Evolutionary conservation across 75 land plant genomes (phyloP).

Genomic region (Picea sitchensis): DNA sequence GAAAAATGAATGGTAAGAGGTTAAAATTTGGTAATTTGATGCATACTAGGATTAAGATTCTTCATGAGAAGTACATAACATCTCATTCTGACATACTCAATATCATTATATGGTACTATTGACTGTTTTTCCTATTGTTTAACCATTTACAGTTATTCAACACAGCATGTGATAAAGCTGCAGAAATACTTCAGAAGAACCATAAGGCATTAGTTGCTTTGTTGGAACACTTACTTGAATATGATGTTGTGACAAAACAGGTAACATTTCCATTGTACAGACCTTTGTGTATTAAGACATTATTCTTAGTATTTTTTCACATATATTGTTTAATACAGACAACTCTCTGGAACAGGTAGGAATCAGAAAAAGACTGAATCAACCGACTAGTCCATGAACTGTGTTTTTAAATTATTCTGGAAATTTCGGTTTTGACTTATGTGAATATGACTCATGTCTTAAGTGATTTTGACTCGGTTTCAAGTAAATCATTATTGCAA

Average conservation of each 20-base stretch:
- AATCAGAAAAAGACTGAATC: too few relatives aligned
- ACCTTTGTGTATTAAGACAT: background rate
- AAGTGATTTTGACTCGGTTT: too few relatives aligned
- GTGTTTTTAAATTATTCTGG: too few relatives aligned
- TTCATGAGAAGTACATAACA: background rate
- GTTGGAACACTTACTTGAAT: constrained; percentile 73
- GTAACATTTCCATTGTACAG: constrained; percentile 18
- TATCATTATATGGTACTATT: background rate
- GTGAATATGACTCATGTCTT: too few relatives aligned
- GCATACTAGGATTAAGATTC: background rate
- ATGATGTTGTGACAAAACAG: constrained; percentile 63
- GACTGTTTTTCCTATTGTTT: background rate
- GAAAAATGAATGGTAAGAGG: background rate
- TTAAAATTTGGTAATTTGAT: background rate
- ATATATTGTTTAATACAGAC: background rate
- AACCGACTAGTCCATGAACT: too few relatives aligned
- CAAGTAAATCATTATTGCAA: too few relatives aligned
- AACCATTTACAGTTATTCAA: constrained; percentile 44
- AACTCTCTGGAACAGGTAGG: background rate
- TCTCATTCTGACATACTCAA: background rate
- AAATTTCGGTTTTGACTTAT: too few relatives aligned
- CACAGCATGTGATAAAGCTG: constrained; percentile 72
- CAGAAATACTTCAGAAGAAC: constrained; percentile 67
- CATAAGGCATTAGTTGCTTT: constrained; percentile 52
- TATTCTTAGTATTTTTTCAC: background rate